A percentile compares a stretch with the other conserved stretches of the same genome.
Evolutionary conservation across 2,329 filamentous ascomycete genomes (phyloP).

Genomic region (Colletotrichum phormii): DNA sequence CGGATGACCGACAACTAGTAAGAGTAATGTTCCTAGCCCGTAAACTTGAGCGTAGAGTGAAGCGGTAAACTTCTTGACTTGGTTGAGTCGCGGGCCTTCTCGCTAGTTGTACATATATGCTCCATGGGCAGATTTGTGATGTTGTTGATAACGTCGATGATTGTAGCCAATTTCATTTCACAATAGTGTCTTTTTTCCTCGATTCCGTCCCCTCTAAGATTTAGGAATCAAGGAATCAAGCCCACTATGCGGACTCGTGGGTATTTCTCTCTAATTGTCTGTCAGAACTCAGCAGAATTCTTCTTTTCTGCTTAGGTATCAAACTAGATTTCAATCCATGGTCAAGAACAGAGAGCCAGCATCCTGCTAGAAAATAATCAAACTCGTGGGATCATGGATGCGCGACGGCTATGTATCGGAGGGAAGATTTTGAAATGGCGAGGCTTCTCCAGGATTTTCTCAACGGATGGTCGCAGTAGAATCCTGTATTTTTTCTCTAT

Average conservation of each 20-base stretch:
- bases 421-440: no score
- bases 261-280: not conserved
- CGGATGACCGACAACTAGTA: not conserved
- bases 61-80: not conserved
- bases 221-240: no score
- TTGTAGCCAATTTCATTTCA: not conserved
- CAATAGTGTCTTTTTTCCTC: not conserved
- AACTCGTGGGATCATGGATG: not conserved
- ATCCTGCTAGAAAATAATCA: fast-evolving
- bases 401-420: no score
- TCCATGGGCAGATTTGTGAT: not conserved
- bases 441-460: no score
- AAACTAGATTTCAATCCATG: not conserved
- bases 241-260: not conserved
- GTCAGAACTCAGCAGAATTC: not conserved
- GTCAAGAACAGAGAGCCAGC: not conserved
- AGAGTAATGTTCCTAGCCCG: no score
- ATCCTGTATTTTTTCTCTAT: no score
- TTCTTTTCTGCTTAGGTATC: not conserved
- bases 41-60: not conserved
- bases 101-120: not conserved
- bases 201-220: no score
- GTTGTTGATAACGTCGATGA: not conserved
- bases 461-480: no score
- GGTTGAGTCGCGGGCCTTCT: not conserved